Evolutionary conservation across 2,329 filamentous ascomycete species (phyloP).

Genomic region (Esteya vermicola): DNA sequence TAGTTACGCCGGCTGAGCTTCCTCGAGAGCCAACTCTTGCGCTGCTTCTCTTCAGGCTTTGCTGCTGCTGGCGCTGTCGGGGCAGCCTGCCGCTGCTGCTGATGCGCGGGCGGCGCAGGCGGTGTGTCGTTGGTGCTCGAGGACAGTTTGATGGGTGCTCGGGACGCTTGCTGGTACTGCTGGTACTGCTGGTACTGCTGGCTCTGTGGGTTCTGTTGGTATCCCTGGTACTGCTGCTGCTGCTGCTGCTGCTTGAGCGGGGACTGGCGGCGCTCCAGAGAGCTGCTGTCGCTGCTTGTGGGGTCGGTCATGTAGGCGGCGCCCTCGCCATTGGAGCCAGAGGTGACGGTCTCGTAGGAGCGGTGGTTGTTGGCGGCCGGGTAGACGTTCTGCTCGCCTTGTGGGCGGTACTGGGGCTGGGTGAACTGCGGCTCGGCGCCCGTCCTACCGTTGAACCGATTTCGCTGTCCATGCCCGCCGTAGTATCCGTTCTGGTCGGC

Average conservation of each 20-base stretch:
- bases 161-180: conserved; percentile 14
- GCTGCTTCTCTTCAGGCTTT: conserved; percentile 48
- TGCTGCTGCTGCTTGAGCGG: conserved; percentile 27
- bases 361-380: conserved; percentile 51
- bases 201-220: conserved; percentile 9
- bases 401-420: conserved; percentile 20
- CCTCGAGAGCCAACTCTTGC: conserved; percentile 80
- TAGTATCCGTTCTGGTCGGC: conserved; percentile 8
- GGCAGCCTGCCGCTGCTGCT: conserved; percentile 14
- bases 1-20: conserved; percentile 53
- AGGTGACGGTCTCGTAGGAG: conserved; percentile 78
- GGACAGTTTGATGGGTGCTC: conserved; percentile 32
- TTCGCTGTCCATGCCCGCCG: conserved; percentile 15
- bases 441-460: conserved; percentile 26
- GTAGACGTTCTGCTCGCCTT: conserved; percentile 31
- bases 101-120: conserved; percentile 14
- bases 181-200: too few relatives aligned
- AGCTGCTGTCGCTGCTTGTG: conserved; percentile 80
- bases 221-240: conserved; percentile 8
- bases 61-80: neutral
- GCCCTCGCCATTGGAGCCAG: conserved; percentile 57
- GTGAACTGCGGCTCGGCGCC: conserved; percentile 30
- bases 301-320: conserved; percentile 75
- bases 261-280: conserved; percentile 58
- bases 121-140: neutral